Evolutionary conservation across 495 filamentous ascomycete species (phyloP).

Genomic region (Aspergillus funiculosus): DNA sequence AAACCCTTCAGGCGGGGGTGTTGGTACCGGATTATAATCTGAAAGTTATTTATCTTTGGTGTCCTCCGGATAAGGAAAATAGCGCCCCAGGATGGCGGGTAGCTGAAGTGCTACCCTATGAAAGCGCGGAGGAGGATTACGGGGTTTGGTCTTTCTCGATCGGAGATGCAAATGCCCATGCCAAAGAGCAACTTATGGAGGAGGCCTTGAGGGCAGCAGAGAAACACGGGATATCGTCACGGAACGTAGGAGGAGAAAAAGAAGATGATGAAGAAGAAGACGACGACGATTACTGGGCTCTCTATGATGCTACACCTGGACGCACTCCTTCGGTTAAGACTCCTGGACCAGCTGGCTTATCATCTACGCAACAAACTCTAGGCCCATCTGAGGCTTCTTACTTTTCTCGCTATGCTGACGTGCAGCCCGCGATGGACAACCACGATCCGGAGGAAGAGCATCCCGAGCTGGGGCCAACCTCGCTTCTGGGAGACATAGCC

Average conservation of each 20-base stretch:
- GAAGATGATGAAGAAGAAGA: constrained; percentile 57
- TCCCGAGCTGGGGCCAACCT: constrained; percentile 44
- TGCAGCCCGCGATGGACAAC: constrained; percentile 87
- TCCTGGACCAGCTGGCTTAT: constrained; percentile 44
- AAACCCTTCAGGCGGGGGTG: constrained; percentile 73
- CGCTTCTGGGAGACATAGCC: constrained; percentile 49
- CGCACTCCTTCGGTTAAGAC: constrained; percentile 67
- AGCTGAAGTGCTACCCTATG: constrained; percentile 64
- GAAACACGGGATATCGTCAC: constrained; percentile 20
- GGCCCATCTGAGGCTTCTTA: constrained; percentile 47
- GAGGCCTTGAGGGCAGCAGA: constrained; percentile 33
- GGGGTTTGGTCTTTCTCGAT: constrained; percentile 48
- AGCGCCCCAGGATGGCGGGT: constrained; percentile 74
- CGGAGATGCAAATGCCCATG: constrained; percentile 45
- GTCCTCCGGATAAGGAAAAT: constrained; percentile 59
- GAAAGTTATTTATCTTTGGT: constrained; percentile 60
- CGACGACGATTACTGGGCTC: constrained; percentile 91
- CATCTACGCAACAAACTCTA: constrained; percentile 30
- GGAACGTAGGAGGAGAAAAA: constrained; percentile 26
- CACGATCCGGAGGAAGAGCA: constrained; percentile 69
- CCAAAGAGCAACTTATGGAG: constrained; percentile 32
- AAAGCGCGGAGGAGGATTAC: constrained; percentile 35
- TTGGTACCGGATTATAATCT: constrained; percentile 50
- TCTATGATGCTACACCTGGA: constrained; percentile 80
- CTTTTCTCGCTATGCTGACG: constrained; percentile 78